Percentiles rank a stretch among this genome's conserved stretches.
Conservation (phyloP, 352 stramenopile genomes). For the Pythium utonaiense region DNA sequence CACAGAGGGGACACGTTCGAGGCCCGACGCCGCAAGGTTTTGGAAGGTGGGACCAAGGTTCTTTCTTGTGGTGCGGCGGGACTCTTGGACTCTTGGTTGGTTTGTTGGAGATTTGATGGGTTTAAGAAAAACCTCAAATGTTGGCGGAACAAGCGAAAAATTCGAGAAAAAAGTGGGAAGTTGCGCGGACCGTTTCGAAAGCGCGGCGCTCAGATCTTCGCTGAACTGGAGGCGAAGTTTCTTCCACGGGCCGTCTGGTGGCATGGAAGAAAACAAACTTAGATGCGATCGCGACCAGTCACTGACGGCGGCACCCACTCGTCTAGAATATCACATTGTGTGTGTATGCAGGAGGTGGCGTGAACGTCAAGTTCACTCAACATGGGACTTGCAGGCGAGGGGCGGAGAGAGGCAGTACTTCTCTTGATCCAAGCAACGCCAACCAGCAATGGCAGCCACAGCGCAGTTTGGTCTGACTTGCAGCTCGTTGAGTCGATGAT, state of each 20-base stretch:
- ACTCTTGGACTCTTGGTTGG: no score
- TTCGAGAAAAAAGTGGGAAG: slow-evolving; percentile 1
- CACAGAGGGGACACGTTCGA: neutral
- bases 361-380: neutral
- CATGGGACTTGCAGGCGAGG: neutral
- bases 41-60: slow-evolving; percentile 7
- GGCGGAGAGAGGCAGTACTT: neutral
- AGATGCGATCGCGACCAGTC: slow-evolving; percentile 3
- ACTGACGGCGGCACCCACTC: neutral
- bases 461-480: no score
- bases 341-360: neutral
- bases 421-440: neutral
- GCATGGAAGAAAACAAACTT: slow-evolving; percentile 19
- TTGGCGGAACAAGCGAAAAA: slow-evolving; percentile 5
- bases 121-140: neutral
- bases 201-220: slow-evolving; percentile 9
- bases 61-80: slow-evolving; percentile 17
- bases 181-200: slow-evolving; percentile 10
- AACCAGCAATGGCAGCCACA: no score
- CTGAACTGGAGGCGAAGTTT: slow-evolving; percentile 27
- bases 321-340: neutral
- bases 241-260: slow-evolving; percentile 12
- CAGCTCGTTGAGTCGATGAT: neutral
- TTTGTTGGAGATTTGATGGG: neutral
- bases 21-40: neutral